Conservation (phyloP, 2,329 filamentous ascomycete species). For the Plectosphaerella cucumerina region DNA sequence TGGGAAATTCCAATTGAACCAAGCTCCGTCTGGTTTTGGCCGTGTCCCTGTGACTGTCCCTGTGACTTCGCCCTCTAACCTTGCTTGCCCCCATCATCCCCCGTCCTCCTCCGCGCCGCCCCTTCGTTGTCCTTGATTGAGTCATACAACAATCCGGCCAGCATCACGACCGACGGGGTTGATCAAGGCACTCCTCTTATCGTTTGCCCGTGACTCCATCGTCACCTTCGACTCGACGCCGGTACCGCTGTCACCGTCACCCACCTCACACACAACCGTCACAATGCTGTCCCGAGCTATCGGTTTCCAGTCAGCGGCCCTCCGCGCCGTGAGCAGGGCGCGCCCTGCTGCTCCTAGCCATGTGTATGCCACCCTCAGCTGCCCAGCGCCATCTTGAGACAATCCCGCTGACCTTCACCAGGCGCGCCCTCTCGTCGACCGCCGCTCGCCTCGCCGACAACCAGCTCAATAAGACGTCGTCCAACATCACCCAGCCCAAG, state of each 20-base stretch:
- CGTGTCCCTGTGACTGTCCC: slow-evolving; percentile 22
- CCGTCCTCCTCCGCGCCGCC: neutral
- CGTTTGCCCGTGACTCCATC: neutral
- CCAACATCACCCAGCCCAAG: slow-evolving; percentile 89
- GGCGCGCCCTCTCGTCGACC: slow-evolving; percentile 48
- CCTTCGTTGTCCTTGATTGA: slow-evolving; percentile 14
- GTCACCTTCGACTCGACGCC: neutral
- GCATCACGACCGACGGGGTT: slow-evolving; percentile 1
- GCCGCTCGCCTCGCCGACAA: slow-evolving; percentile 41
- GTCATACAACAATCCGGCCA: slow-evolving; percentile 9
- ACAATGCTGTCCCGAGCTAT: slow-evolving; percentile 16
- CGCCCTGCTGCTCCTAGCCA: slow-evolving; percentile 11
- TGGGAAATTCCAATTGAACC: slow-evolving; percentile 1
- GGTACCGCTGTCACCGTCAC: slow-evolving; percentile 2
- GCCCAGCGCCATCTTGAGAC: neutral
- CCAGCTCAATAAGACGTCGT: slow-evolving; percentile 71
- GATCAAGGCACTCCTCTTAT: slow-evolving; percentile 1
- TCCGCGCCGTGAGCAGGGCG: slow-evolving; percentile 15
- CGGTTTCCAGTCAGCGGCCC: slow-evolving; percentile 15
- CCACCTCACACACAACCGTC: slow-evolving; percentile 6
- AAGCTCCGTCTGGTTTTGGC: slow-evolving; percentile 8
- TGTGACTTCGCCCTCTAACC: slow-evolving; percentile 20
- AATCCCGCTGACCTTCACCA: slow-evolving; percentile 18
- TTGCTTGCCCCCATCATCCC: slow-evolving; percentile 2
- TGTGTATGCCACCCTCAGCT: slow-evolving; percentile 13